Conservation (phyloP, 1,139 yeast species). For the Suhomyces ambrosiae region DNA sequence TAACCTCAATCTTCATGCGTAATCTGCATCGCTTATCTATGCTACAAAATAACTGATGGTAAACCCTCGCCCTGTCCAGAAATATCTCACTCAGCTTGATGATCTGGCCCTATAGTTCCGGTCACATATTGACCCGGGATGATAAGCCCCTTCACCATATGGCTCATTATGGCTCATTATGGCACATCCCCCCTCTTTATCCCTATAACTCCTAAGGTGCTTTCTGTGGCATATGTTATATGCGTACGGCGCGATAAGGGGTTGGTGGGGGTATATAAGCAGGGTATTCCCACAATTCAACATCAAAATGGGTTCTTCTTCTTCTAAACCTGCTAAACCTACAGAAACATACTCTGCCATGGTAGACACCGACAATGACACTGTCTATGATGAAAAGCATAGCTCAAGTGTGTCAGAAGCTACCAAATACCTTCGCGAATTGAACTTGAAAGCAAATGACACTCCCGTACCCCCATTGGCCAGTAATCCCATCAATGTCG, state of each 20-base stretch:
- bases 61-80: too few relatives aligned
- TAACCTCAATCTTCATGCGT: too few relatives aligned
- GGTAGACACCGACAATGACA: conserved; percentile 5
- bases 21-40: too few relatives aligned
- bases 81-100: too few relatives aligned
- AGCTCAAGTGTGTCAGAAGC: conserved; percentile 10
- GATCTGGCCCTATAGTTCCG: too few relatives aligned
- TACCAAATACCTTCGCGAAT: conserved; percentile 7
- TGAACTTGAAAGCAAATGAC: conserved; percentile 14
- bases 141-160: too few relatives aligned
- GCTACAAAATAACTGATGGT: too few relatives aligned
- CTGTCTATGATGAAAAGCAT: conserved; percentile 17
- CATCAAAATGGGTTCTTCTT: conserved; percentile 21
- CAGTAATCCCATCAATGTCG: conserved; percentile 10
- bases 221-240: conserved; percentile 1
- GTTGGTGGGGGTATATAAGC: background rate
- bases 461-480: conserved; percentile 1
- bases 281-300: background rate
- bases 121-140: too few relatives aligned
- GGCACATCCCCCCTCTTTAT: too few relatives aligned
- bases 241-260: conserved; percentile 1
- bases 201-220: background rate
- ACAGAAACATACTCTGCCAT: background rate
- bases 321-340: conserved; percentile 16
- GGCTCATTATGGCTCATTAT: too few relatives aligned